Evolutionary conservation across 768 basidiomycete species (phyloP).

Genomic region (Lactifluus piperatus): DNA sequence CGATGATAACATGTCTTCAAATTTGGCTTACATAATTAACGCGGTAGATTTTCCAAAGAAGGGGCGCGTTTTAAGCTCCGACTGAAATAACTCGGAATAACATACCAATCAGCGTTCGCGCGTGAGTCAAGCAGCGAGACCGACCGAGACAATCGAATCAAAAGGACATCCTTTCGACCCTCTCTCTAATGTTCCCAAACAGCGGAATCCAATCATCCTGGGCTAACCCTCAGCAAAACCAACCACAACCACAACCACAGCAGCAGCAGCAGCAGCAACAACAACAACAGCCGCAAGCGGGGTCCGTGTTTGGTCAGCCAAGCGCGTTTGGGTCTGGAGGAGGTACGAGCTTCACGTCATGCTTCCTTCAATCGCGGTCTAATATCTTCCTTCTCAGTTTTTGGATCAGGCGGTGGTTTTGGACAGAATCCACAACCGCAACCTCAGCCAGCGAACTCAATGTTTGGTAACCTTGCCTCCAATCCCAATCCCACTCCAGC

Average conservation of each 20-base stretch:
- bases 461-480: conserved; percentile 60
- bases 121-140: background rate
- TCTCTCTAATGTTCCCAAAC: conserved; percentile 50
- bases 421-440: conserved; percentile 32
- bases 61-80: conserved; percentile 15
- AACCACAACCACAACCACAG: conserved; percentile 48
- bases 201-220: conserved; percentile 50
- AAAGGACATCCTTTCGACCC: background rate
- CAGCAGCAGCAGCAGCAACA: conserved; percentile 22
- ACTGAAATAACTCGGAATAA: conserved; percentile 2
- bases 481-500: conserved; percentile 26
- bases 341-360: conserved; percentile 24
- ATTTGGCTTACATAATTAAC: conserved; percentile 5
- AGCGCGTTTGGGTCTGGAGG: conserved; percentile 60
- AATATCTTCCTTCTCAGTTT: conserved; percentile 20
- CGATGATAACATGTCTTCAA: no score
- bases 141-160: background rate
- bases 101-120: background rate
- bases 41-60: background rate
- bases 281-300: conserved; percentile 29
- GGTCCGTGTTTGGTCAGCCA: conserved; percentile 64
- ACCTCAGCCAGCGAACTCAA: conserved; percentile 65
- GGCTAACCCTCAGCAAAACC: conserved; percentile 58
- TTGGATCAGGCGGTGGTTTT: conserved; percentile 46
- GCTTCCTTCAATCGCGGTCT: background rate